Conservation (phyloP, 768 basidiomycete species). For the Ramaria rubella region DNA sequence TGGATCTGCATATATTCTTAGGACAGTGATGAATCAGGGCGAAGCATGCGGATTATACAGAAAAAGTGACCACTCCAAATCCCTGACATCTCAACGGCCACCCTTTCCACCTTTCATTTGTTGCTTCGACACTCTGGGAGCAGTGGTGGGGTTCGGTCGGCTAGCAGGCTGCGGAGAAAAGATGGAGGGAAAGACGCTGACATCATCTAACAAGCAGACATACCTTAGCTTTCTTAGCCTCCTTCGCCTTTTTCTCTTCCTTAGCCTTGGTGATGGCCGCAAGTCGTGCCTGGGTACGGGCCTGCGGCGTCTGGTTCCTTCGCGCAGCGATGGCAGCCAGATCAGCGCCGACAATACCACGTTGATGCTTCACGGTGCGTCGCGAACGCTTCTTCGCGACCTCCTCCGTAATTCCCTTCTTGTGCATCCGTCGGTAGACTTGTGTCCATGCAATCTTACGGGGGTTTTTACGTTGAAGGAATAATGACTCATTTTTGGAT, state of each 20-base stretch:
- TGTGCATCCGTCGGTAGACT: conserved; percentile 95
- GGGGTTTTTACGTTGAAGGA: conserved; percentile 99
- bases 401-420: conserved; percentile 99
- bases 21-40: background rate
- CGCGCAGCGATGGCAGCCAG: conserved; percentile 84
- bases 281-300: conserved; percentile 72
- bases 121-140: conserved; percentile 89
- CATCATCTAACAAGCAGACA: conserved; percentile 16
- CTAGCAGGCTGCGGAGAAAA: conserved; percentile 39
- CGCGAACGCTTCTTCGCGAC: conserved; percentile 98
- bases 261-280: conserved; percentile 92
- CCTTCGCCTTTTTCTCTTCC: conserved; percentile 95
- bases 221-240: conserved; percentile 84
- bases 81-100: conserved; percentile 45
- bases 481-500: conserved; percentile 93
- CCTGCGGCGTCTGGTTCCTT: conserved; percentile 85
- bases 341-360: conserved; percentile 97
- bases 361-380: conserved; percentile 95
- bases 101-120: conserved; percentile 90
- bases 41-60: background rate
- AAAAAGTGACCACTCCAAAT: background rate
- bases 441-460: conserved; percentile 98
- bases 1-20: background rate
- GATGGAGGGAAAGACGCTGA: conserved; percentile 5
- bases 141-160: conserved; percentile 47